Conservation (phyloP, 148 eudicot genomes). For the Vaccinium darrowii region DNA sequence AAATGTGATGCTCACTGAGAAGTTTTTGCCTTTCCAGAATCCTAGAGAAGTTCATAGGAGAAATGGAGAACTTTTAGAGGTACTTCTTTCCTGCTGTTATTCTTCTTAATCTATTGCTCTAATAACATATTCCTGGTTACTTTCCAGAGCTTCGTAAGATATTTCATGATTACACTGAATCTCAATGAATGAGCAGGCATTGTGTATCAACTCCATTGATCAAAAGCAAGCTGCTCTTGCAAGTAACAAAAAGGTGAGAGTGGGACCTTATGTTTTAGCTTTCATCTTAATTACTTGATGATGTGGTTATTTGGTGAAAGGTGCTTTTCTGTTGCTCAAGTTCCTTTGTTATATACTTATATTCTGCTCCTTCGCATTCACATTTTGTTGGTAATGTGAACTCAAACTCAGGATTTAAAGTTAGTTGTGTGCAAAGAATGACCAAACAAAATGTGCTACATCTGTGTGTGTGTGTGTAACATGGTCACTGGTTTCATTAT, state of each 20-base stretch:
- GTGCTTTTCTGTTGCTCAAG: neutral
- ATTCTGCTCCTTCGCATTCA: neutral
- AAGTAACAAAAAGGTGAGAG: constrained; percentile 82
- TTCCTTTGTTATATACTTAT: neutral
- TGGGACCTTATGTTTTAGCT: constrained; percentile 20
- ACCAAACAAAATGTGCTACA: neutral
- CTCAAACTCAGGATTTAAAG: neutral
- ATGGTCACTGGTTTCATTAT: neutral
- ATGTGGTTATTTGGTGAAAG: neutral
- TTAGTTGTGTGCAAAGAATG: neutral
- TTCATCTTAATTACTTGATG: constrained; percentile 11
- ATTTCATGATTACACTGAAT: constrained; percentile 5
- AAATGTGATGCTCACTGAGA: constrained; percentile 29
- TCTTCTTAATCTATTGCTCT: neutral
- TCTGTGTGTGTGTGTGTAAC: neutral
- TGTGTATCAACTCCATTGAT: constrained; percentile 76
- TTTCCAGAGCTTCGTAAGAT: neutral
- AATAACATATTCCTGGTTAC: neutral
- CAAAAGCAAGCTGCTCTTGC: constrained; percentile 82
- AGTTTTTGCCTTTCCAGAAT: constrained; percentile 47
- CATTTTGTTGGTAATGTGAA: constrained; percentile 8
- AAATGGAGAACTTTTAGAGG: constrained; percentile 95
- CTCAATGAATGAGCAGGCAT: constrained; percentile 58
- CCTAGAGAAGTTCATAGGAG: constrained; percentile 75
- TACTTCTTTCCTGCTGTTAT: constrained; percentile 23